A percentile compares a stretch with the other conserved stretches of the same genome.
phyloP scores from a whole-genome alignment of 2,329 filamentous ascomycete genomes.

The Aureobasidium mangrovei region DNA sequence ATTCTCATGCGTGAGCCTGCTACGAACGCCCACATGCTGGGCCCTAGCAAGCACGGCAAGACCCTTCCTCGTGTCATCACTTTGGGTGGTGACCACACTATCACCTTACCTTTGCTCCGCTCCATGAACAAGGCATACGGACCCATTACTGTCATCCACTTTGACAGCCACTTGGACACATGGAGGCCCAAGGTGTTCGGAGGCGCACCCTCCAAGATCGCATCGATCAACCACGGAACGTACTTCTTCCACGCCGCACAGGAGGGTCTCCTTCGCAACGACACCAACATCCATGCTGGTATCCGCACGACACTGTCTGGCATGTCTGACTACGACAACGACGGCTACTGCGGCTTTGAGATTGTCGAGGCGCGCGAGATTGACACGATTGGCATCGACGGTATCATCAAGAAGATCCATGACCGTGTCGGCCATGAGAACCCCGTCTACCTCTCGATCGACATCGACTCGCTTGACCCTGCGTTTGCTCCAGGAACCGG shows the following conservation, averaged over 20 bases:
- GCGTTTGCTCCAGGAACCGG: slow-evolving; percentile 70
- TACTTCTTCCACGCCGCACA: slow-evolving; percentile 79
- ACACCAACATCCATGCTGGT: slow-evolving; percentile 79
- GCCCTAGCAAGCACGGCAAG: slow-evolving; percentile 62
- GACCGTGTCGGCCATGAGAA: slow-evolving; percentile 59
- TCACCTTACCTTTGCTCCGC: slow-evolving; percentile 47
- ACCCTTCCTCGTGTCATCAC: slow-evolving; percentile 77
- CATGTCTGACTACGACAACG: slow-evolving; percentile 73
- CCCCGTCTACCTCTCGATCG: slow-evolving; percentile 73
- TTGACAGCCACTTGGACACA: slow-evolving; percentile 53
- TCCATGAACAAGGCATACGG: slow-evolving; percentile 58
- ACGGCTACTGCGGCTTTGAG: slow-evolving; percentile 76
- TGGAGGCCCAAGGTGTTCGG: slow-evolving; percentile 84
- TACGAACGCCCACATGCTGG: slow-evolving; percentile 57
- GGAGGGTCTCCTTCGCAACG: slow-evolving; percentile 70
- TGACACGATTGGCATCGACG: slow-evolving; percentile 58
- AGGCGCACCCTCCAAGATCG: slow-evolving; percentile 65
- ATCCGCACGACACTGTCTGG: slow-evolving; percentile 76
- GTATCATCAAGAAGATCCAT: slow-evolving; percentile 70
- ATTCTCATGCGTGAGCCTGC: slow-evolving; percentile 62
- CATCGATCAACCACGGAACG: slow-evolving; percentile 76
- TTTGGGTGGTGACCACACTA: slow-evolving; percentile 56
- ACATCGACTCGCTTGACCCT: slow-evolving; percentile 83
- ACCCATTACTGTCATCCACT: slow-evolving; percentile 56
- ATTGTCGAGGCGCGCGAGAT: slow-evolving; percentile 70